These are phyloP conservation scores for Durio zibethinus DNA, from an alignment of 345 rosid species.

Conservation along the genomic window DNA sequence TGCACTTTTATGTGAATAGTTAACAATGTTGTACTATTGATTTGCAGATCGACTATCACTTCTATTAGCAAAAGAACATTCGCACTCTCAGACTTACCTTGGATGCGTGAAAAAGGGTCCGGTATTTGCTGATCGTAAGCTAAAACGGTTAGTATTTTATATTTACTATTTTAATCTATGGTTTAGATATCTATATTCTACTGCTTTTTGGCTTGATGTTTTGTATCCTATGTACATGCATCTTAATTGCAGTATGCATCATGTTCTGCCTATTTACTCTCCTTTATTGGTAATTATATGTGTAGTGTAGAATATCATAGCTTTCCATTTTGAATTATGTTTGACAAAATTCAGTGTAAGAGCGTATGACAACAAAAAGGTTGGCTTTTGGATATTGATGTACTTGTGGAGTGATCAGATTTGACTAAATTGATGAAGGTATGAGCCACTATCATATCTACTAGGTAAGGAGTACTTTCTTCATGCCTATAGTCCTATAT, in stretches of 20 bases:
- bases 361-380: not conserved
- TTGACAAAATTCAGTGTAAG: not conserved
- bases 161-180: not conserved
- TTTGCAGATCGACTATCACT: constrained; percentile 66
- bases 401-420: not conserved
- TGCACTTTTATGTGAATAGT: not conserved
- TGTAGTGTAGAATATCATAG: not conserved
- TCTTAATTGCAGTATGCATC: too few species aligned
- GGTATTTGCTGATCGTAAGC: constrained; percentile 79
- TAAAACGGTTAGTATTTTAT: constrained; percentile 64
- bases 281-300: not conserved
- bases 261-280: not conserved
- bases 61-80: constrained; percentile 75
- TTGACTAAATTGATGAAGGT: constrained; percentile 49
- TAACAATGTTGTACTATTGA: constrained; percentile 11
- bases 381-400: not conserved
- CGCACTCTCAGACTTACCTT: constrained; percentile 79
- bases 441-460: constrained; percentile 67
- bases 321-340: not conserved
- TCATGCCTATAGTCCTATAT: constrained; percentile 93
- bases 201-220: constrained; percentile 13
- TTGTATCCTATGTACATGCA: too few species aligned
- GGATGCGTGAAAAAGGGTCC: constrained; percentile 96
- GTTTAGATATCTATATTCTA: constrained; percentile 1
- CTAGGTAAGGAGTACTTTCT: constrained; percentile 89